Percentiles rank a stretch among this genome's conserved stretches.
phyloP scores from a whole-genome alignment of 23 red algal species.

The Pyropia yezoensis region DNA sequence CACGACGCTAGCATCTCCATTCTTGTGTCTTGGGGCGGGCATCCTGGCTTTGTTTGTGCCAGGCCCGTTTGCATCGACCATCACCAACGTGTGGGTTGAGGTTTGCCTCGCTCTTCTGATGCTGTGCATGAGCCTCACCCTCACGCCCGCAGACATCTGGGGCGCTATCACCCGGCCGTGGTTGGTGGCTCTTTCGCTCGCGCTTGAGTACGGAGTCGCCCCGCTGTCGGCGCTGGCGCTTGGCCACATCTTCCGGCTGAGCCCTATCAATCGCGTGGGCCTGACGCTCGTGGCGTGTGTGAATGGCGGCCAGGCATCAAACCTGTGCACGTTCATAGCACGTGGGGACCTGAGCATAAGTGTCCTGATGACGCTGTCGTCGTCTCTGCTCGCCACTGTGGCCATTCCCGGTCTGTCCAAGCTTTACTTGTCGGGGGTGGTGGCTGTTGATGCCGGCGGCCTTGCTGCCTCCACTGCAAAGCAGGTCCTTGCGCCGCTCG shows the following conservation, averaged over 20 bases:
- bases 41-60: no score
- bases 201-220: conserved; percentile 55
- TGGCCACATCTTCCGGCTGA: conserved; percentile 14
- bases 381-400: conserved; percentile 35
- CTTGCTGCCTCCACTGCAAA: conserved; percentile 31
- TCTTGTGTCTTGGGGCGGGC: no score
- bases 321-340: conserved; percentile 77
- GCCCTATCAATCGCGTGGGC: conserved; percentile 25
- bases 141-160: conserved; percentile 39
- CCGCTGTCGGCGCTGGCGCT: conserved; percentile 36
- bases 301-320: conserved; percentile 69
- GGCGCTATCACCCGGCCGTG: conserved; percentile 15
- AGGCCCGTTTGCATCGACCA: no score
- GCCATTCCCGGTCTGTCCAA: conserved; percentile 39
- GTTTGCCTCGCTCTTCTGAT: conserved; percentile 38
- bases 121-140: conserved; percentile 64
- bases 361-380: conserved; percentile 61
- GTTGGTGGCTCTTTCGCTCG: conserved; percentile 14
- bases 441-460: conserved; percentile 25
- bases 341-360: conserved; percentile 50
- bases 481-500: conserved; percentile 49
- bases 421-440: conserved; percentile 25
- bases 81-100: no score
- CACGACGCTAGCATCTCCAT: no score
- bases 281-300: conserved; percentile 55